Evolutionary conservation across 176 grass and related monocot genomes (phyloP).

Genomic region (Musa acuminata): DNA sequence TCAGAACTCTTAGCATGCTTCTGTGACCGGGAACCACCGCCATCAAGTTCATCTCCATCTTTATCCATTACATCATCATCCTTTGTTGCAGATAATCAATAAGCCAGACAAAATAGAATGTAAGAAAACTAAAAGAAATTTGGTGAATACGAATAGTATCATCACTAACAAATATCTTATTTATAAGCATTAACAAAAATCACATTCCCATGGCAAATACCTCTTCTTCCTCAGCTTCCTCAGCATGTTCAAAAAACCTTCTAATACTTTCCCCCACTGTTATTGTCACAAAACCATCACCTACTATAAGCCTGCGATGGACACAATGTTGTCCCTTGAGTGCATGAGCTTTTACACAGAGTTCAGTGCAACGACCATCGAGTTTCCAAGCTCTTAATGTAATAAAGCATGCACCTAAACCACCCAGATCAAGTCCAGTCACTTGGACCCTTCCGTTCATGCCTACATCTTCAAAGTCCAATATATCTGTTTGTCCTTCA

Average conservation of each 20-base stretch:
- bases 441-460: conserved; percentile 52
- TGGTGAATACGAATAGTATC: background rate
- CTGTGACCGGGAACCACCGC: conserved; percentile 58
- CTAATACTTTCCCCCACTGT: conserved; percentile 77
- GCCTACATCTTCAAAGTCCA: conserved; percentile 77
- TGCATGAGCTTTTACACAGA: conserved; percentile 81
- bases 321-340: conserved; percentile 87
- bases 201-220: conserved; percentile 29
- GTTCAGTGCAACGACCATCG: conserved; percentile 49
- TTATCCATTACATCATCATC: conserved; percentile 90
- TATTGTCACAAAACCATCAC: conserved; percentile 76
- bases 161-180: background rate
- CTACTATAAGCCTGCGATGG: conserved; percentile 68
- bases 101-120: conserved; percentile 7
- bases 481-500: conserved; percentile 75
- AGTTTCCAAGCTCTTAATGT: conserved; percentile 69
- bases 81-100: conserved; percentile 27
- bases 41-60: conserved; percentile 83
- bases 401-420: conserved; percentile 52
- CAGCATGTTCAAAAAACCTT: conserved; percentile 90
- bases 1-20: conserved; percentile 97
- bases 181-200: background rate
- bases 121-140: background rate
- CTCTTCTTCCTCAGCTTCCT: conserved; percentile 97
- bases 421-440: conserved; percentile 59